phyloP scores from a whole-genome alignment of 208 protist species.

The Strigomonas culicis region DNA sequence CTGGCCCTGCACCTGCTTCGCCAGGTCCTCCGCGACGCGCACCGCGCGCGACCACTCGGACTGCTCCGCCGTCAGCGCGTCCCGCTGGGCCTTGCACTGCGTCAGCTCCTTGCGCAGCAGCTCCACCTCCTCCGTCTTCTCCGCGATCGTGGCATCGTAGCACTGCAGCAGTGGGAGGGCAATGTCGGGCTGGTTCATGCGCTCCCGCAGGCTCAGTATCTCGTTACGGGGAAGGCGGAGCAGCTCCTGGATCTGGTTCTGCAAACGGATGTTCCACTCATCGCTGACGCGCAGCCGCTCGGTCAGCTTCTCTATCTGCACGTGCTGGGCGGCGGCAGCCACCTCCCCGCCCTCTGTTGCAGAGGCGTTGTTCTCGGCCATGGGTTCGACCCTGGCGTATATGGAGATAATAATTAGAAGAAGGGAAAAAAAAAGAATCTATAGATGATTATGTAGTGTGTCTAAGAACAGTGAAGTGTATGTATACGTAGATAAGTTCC shows the following conservation, averaged over 20 bases:
- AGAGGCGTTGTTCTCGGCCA: not conserved
- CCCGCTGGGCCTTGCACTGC: slow-evolving; percentile 21
- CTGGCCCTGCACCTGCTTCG: slow-evolving; percentile 38
- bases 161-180: slow-evolving; percentile 81
- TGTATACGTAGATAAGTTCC: slow-evolving; percentile 1
- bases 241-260: slow-evolving; percentile 70
- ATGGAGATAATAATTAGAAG: too few relatives aligned
- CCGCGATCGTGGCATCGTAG: slow-evolving; percentile 79
- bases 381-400: too few relatives aligned
- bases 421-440: not conserved
- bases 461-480: slow-evolving; percentile 1
- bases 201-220: slow-evolving; percentile 46
- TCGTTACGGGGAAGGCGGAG: slow-evolving; percentile 62
- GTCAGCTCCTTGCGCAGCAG: slow-evolving; percentile 27
- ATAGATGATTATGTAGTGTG: slow-evolving; percentile 10
- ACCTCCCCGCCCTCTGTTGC: not conserved
- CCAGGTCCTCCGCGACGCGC: slow-evolving; percentile 51
- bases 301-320: slow-evolving; percentile 40
- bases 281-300: slow-evolving; percentile 67
- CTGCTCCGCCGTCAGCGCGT: slow-evolving; percentile 25
- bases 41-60: slow-evolving; percentile 34
- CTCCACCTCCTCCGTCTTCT: slow-evolving; percentile 58
- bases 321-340: slow-evolving; percentile 1
- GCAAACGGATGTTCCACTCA: slow-evolving; percentile 79
- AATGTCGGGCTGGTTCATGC: slow-evolving; percentile 81